Conservation (phyloP, 345 rosid species). For the Populus ilicifolia region DNA sequence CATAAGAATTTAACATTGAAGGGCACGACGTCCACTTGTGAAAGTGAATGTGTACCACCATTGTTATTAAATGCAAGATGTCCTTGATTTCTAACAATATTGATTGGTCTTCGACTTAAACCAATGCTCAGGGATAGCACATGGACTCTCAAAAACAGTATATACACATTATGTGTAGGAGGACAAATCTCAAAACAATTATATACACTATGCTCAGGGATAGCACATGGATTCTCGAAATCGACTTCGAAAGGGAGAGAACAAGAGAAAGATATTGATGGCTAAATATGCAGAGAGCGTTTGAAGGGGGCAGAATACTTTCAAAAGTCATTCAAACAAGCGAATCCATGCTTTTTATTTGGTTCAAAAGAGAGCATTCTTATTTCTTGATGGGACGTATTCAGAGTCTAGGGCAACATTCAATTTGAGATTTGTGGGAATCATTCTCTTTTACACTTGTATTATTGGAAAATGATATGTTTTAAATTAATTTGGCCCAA, state of each 20-base stretch:
- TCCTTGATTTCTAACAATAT: not conserved
- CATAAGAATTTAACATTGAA: not conserved
- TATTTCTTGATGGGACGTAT: not conserved
- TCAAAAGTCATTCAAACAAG: conserved; percentile 6
- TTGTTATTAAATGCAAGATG: not conserved
- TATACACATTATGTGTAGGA: too few relatives aligned
- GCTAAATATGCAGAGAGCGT: not conserved
- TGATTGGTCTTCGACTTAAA: conserved; percentile 24
- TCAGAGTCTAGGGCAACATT: not conserved
- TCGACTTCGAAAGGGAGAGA: not conserved
- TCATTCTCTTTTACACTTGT: not conserved
- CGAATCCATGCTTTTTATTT: too few relatives aligned
- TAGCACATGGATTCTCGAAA: not conserved
- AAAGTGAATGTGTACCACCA: conserved; percentile 7
- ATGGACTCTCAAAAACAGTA: not conserved
- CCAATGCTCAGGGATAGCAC: conserved; percentile 4
- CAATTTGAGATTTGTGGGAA: conserved; percentile 23
- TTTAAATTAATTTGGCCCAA: not conserved
- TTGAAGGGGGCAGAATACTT: not conserved
- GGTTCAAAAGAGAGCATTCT: not conserved
- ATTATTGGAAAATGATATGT: not conserved
- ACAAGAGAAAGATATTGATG: not conserved
- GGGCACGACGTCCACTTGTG: not conserved
- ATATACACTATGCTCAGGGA: not conserved
- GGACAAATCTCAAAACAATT: not conserved